These are phyloP conservation scores for Daldinia grandis DNA, from an alignment of 495 filamentous ascomycete genomes.

Conservation along the genomic window DNA sequence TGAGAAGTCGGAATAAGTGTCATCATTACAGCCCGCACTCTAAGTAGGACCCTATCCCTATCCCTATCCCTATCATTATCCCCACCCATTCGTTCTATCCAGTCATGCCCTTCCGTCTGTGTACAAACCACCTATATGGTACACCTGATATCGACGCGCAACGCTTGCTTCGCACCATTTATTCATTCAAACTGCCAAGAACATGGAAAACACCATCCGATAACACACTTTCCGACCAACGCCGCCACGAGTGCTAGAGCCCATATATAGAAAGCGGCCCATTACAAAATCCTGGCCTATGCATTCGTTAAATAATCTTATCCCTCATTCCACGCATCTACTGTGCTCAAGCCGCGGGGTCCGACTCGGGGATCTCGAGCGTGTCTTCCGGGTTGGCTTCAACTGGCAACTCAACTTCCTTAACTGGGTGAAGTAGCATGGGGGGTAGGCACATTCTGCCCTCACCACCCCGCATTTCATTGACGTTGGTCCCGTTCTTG, in stretches of 20 bases:
- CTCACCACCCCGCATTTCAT: constrained; percentile 65
- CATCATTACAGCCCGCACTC: constrained; percentile 20
- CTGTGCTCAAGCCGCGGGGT: constrained; percentile 44
- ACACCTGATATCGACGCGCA: constrained; percentile 15
- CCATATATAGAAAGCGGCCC: constrained; percentile 22
- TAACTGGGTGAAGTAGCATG: constrained; percentile 93
- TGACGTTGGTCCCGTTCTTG: constrained; percentile 57
- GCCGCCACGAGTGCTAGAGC: constrained; percentile 34
- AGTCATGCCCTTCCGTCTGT: constrained; percentile 7
- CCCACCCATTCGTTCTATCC: constrained; percentile 8
- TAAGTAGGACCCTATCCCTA: constrained; percentile 12
- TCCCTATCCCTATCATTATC: background rate
- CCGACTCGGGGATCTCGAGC: constrained; percentile 45
- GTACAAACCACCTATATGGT: constrained; percentile 13
- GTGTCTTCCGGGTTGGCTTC: constrained; percentile 57
- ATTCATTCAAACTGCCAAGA: constrained; percentile 6
- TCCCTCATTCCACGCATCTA: background rate
- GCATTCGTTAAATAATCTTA: constrained; percentile 10
- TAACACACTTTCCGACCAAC: constrained; percentile 34
- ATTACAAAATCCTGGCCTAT: constrained; percentile 26
- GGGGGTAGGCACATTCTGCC: constrained; percentile 93
- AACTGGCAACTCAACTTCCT: constrained; percentile 80
- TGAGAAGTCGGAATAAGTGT: background rate
- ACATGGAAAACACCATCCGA: background rate
- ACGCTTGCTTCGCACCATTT: constrained; percentile 25